Conservation (phyloP, 2,329 filamentous ascomycete species). For the Xylariaceae sp. region DNA sequence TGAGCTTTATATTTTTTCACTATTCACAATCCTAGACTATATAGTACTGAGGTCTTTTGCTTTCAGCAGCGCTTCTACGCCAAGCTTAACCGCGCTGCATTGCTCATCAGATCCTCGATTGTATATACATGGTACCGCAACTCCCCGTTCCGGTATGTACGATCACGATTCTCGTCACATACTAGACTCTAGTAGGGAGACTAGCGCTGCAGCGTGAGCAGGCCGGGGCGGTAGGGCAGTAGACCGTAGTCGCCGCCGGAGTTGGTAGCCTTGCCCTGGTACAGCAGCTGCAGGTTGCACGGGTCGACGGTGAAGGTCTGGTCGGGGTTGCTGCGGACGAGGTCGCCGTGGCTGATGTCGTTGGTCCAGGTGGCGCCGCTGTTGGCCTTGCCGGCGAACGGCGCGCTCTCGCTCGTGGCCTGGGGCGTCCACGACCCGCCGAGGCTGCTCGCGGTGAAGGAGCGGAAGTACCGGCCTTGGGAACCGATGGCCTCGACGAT, state of each 20-base stretch:
- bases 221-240: conserved; percentile 61
- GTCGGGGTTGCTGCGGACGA: conserved; percentile 62
- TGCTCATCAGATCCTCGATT: no score
- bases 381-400: conserved; percentile 72
- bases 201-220: conserved; percentile 50
- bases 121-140: no score
- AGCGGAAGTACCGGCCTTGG: conserved; percentile 69
- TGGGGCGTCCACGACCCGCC: conserved; percentile 64
- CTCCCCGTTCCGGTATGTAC: no score
- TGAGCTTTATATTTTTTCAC: no score
- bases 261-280: conserved; percentile 62
- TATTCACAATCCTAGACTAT: no score
- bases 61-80: no score
- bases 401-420: conserved; percentile 60
- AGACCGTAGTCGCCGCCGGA: conserved; percentile 54
- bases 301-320: conserved; percentile 69
- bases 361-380: conserved; percentile 70
- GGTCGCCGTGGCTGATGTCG: conserved; percentile 71
- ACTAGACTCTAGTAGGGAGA: no score
- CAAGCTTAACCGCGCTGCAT: no score
- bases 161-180: no score
- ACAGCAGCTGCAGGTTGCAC: conserved; percentile 70
- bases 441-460: conserved; percentile 66
- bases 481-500: conserved; percentile 68
- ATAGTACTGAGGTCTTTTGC: no score